Evolutionary conservation across 192 early-diverging fungal genomes (phyloP), one percentile per base, ranked within the genome.

Genomic region (Entomortierella parvispora): DNA sequence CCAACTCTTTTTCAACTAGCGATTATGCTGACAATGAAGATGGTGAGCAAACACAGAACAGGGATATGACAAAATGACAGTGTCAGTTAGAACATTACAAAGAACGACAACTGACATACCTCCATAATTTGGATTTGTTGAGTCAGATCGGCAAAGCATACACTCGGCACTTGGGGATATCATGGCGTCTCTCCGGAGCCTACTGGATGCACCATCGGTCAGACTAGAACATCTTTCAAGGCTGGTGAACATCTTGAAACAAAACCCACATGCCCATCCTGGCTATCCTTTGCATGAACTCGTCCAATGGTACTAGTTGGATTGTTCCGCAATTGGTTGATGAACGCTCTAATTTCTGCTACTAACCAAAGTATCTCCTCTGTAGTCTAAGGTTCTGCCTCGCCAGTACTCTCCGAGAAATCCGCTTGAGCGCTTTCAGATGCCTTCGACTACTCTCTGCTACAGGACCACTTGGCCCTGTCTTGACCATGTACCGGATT

Each of bases 341-440:
- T 4, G 29, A 5, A 18, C 2, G 51, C 8, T 18, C 17, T 17
- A n/a, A 3, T 17, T 31, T 28, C 7, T 15, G 15, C 20, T 15
- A 32, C 48, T 25, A 49, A 49, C 48, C 48, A 54, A 2, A 10
- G 10, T 26, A 33, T 28, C 42, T 28, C 49, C 37, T 33, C 3
- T 32, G 3, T 68, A 87, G 86, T 62, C 37, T 87, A 23, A 69
- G 86, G 29, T 67, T 82, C 28, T 85, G 84, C 53, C 46, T 84
- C 31, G 80, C 83, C 23, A 83, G 80, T 43, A 79, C 84, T 20
- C 62, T 74, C 32, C 55, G 79, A 45, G 92, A 93, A 42, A 71
- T 91, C 2, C 86, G 93, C 10, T 68, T 90, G n/a, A 81, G 81
- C 43, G 87, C 81, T 0, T 91, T 87, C 59, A 81, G 91, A 42